These are phyloP conservation scores for Yueomyces sp. DNA, from an alignment of 805 yeast species.

Conservation along the genomic window DNA sequence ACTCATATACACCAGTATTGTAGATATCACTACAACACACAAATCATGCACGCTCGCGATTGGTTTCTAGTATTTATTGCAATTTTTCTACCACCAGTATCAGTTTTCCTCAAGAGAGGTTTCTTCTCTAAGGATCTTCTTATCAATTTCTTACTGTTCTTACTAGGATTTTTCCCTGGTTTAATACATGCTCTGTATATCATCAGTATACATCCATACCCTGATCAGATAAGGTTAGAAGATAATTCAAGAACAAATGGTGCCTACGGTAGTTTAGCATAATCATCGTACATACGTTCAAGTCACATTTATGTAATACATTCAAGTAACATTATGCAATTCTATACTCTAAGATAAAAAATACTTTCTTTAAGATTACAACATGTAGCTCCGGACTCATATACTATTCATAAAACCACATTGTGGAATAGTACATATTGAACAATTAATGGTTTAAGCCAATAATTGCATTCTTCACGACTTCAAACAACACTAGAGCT, in stretches of 20 bases:
- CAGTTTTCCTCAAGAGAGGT: slow-evolving; percentile 60
- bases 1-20: background rate
- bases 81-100: slow-evolving; percentile 58
- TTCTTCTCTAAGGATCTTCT: slow-evolving; percentile 25
- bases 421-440: no score
- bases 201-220: slow-evolving; percentile 24
- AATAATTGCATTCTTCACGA: no score
- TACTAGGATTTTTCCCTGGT: slow-evolving; percentile 62
- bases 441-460: no score
- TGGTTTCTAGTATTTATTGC: slow-evolving; percentile 63
- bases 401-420: no score
- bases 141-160: slow-evolving; percentile 46
- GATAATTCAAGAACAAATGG: background rate
- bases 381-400: no score
- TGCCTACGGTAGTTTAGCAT: background rate
- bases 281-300: no score
- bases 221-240: background rate
- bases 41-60: slow-evolving; percentile 19
- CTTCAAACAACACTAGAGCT: no score
- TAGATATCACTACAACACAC: background rate
- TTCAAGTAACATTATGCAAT: no score
- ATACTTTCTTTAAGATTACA: no score
- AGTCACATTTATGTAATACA: no score
- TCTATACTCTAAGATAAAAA: no score
- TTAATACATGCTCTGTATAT: slow-evolving; percentile 57